These are phyloP conservation scores for Boeremia lycopersici DNA, from an alignment of 2,329 filamentous ascomycete species.

Conservation along the genomic window DNA sequence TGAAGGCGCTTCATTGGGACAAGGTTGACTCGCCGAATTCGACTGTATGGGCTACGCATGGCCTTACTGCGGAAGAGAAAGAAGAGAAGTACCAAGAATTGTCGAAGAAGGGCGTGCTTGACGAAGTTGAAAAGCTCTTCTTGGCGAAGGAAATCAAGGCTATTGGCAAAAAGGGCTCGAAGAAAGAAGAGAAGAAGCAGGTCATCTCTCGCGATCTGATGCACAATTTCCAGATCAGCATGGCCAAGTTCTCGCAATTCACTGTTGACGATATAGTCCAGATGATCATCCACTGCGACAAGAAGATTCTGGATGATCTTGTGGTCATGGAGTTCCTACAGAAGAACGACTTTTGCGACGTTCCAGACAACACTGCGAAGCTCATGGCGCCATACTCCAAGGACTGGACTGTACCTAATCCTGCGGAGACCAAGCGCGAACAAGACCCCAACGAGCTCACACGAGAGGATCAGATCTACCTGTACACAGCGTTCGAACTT, in stretches of 20 bases:
- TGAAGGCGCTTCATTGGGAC: constrained; percentile 99
- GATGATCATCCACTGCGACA: constrained; percentile 95
- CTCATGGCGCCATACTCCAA: constrained; percentile 94
- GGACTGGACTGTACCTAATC: constrained; percentile 92
- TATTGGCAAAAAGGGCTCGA: constrained; percentile 71
- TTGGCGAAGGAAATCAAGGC: constrained; percentile 96
- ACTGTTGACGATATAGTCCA: constrained; percentile 84
- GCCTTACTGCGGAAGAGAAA: constrained; percentile 82
- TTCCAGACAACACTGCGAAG: constrained; percentile 89
- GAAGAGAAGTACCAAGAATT: constrained; percentile 97
- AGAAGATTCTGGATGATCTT: constrained; percentile 81
- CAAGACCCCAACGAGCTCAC: constrained; percentile 87
- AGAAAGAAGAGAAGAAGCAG: constrained; percentile 96
- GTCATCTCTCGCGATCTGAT: constrained; percentile 85
- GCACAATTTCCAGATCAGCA: constrained; percentile 68
- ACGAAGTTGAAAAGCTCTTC: constrained; percentile 97
- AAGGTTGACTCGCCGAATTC: constrained; percentile 92
- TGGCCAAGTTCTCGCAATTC: constrained; percentile 89
- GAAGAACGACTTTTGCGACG: constrained; percentile 88
- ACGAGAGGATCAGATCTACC: constrained; percentile 91
- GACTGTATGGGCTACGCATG: constrained; percentile 89
- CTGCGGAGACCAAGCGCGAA: constrained; percentile 77
- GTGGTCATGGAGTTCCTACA: constrained; percentile 98
- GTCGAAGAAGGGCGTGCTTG: constrained; percentile 90
- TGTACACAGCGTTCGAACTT: constrained; percentile 90